Evolutionary conservation across 2,329 filamentous ascomycete species (phyloP).

Genomic region (Tolypocladium guangdongense): DNA sequence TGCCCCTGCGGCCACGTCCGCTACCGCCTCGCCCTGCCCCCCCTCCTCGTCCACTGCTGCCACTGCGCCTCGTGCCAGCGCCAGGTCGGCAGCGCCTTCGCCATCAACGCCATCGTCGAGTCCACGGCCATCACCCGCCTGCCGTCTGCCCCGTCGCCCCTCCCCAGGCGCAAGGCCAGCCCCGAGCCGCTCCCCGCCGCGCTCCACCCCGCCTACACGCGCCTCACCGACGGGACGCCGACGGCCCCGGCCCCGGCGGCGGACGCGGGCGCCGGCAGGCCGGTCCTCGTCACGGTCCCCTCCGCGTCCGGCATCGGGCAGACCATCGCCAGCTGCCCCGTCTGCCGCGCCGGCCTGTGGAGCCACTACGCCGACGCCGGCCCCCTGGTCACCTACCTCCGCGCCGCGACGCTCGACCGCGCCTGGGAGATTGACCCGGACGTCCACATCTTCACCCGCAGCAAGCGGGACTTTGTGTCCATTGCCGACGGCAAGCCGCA

Average conservation of each 20-base stretch:
- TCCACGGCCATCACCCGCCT: conserved; percentile 18
- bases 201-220: conserved; percentile 6
- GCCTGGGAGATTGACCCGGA: conserved; percentile 28
- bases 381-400: conserved; percentile 23
- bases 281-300: conserved; percentile 20
- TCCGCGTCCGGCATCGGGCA: conserved; percentile 29
- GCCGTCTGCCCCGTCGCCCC: background rate
- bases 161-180: background rate
- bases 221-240: conserved; percentile 6
- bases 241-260: background rate
- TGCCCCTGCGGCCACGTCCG: conserved; percentile 62
- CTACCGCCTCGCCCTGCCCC: conserved; percentile 50
- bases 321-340: conserved; percentile 29
- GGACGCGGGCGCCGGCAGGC: background rate
- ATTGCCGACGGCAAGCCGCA: conserved; percentile 24
- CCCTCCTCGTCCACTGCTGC: conserved; percentile 33
- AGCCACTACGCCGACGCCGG: conserved; percentile 26
- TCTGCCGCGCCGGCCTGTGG: conserved; percentile 29
- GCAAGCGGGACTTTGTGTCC: conserved; percentile 26
- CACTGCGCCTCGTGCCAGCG: conserved; percentile 36
- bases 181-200: background rate
- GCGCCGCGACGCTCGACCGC: conserved; percentile 32
- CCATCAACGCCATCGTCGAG: conserved; percentile 32
- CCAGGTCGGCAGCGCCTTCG: conserved; percentile 28
- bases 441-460: conserved; percentile 31